Evolutionary conservation across 331 rosid species (phyloP).

Genomic region (Acacia concinna): DNA sequence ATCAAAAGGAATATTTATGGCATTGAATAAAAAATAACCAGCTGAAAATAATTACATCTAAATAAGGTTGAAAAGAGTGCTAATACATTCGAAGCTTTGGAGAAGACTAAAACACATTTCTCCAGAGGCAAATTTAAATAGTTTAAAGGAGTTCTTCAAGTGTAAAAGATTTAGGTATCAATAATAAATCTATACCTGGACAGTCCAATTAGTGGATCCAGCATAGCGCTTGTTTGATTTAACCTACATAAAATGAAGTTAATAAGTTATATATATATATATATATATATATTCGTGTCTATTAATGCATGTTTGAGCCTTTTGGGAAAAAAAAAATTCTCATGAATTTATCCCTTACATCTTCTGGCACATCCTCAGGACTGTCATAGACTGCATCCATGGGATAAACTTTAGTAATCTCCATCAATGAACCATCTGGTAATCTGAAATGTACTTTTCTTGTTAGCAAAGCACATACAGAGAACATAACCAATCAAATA

Average conservation of each 20-base stretch:
- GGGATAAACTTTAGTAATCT: constrained; percentile 86
- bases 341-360: constrained; percentile 51
- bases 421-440: constrained; percentile 87
- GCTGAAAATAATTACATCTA: neutral
- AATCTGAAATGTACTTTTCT: constrained; percentile 49
- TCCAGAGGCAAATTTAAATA: neutral
- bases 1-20: too few species aligned
- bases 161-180: neutral
- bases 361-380: constrained; percentile 92
- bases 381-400: constrained; percentile 90
- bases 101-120: neutral
- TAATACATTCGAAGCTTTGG: neutral
- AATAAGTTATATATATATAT: neutral
- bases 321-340: neutral
- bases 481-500: constrained; percentile 3
- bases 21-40: neutral
- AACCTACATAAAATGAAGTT: constrained; percentile 45
- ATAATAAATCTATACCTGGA: constrained; percentile 55
- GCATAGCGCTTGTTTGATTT: constrained; percentile 90
- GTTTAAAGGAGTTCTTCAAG: neutral
- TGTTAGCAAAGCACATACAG: constrained; percentile 29
- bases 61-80: neutral
- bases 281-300: neutral
- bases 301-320: neutral
- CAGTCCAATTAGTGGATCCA: constrained; percentile 88